These are phyloP conservation scores for Pythium apleroticum DNA, from an alignment of 352 stramenopile genomes.

Conservation along the genomic window DNA sequence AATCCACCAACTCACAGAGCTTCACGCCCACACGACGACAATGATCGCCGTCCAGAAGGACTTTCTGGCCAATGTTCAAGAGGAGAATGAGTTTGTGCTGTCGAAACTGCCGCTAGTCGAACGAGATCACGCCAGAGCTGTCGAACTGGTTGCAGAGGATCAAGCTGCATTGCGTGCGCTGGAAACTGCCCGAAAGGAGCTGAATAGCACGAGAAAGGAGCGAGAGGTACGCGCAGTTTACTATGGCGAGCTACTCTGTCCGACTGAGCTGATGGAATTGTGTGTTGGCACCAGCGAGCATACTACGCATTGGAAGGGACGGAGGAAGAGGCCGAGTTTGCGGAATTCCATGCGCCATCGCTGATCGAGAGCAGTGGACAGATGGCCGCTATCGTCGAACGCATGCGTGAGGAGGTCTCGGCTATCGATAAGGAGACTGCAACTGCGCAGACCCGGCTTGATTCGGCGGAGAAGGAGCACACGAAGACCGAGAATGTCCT, in stretches of 20 bases:
- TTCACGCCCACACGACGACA: constrained; percentile 39
- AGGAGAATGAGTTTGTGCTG: constrained; percentile 50
- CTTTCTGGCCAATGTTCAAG: constrained; percentile 46
- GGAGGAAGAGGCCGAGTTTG: constrained; percentile 77
- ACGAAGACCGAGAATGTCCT: constrained; percentile 31
- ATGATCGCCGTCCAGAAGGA: constrained; percentile 52
- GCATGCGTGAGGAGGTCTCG: constrained; percentile 31
- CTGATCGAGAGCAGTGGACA: constrained; percentile 58
- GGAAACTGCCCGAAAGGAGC: constrained; percentile 28
- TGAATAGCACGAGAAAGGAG: constrained; percentile 39
- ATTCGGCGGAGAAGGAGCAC: constrained; percentile 17
- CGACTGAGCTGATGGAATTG: not conserved
- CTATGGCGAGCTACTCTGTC: not conserved
- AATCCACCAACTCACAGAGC: constrained; percentile 50
- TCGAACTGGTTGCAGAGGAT: constrained; percentile 49
- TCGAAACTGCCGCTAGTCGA: constrained; percentile 60
- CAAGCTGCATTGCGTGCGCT: constrained; percentile 28
- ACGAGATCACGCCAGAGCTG: constrained; percentile 46
- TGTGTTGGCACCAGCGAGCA: constrained; percentile 27
- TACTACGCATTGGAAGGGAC: constrained; percentile 62
- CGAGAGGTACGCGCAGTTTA: constrained; percentile 36
- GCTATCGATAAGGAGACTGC: constrained; percentile 26
- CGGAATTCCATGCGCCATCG: constrained; percentile 62
- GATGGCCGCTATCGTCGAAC: constrained; percentile 50
- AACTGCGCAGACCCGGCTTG: constrained; percentile 23